Base-by-base conservation (phyloP, 257 asterid species). In the Lycium barbarum region DNA sequence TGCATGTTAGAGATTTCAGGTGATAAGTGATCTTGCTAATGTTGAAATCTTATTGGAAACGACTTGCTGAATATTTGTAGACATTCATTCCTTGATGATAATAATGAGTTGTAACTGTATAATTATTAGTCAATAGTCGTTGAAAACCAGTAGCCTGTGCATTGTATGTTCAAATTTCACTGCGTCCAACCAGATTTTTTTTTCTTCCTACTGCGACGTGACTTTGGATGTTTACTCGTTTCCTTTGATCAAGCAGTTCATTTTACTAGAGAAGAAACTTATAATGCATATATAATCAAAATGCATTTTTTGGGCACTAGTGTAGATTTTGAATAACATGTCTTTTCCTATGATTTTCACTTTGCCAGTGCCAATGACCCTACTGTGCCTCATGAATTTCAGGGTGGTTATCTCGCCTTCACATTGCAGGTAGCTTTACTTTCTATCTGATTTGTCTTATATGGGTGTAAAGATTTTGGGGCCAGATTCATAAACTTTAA, bases 1-100 rank as follows among this genome's bases (percentile, higher is more conserved):
- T 96, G 92, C 99, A 95, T 86, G 93, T 96, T 68, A 92, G 99
- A 89, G 99, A 96, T 90, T 96, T 96, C 93, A 96, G 99, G 99
- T 95, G 90, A 89, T 80, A 85, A 57, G 66, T 45, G 22, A 58
- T 85, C 54, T 71, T 67, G 51, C 4, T 76, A 13, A 53, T 76
- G 82, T 76, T 51, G 63, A 76, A 26, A 3, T 76, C 22, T 26
- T 53, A 14, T 26, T 51, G 47, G 15, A 14, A 76, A 7, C 26
- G 26, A 18, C 49, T 76, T 13, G 26, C 14, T 26, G 26, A 51
- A 76, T 76, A 51, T 49, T 73, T n/a, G 58, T 73, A 10, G 9
- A 20, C n/a, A 73, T 11, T 45, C 10, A 5, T 72, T 43, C 38
- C 18, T 11, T n/a, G 9, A 73, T 11, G 80, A 45, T 12, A 45